Conservation (phyloP, 2,329 filamentous ascomycete genomes). For the Neocatenulostroma microsporum region DNA sequence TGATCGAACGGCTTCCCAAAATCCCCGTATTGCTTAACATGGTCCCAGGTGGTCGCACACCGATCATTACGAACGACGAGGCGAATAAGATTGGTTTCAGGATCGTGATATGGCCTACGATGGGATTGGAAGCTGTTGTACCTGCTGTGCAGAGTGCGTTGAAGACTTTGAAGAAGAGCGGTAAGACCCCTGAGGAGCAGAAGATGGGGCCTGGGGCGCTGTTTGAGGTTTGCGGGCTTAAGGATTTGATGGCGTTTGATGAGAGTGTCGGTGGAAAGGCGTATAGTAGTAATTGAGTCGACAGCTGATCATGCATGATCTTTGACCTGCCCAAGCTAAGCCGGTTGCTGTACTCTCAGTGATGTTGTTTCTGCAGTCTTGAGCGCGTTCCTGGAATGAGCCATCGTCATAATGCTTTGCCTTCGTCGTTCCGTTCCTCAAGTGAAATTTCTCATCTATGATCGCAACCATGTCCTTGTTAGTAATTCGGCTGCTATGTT, state of each 20-base stretch:
- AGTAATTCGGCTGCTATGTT: no score
- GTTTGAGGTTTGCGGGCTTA: constrained; percentile 47
- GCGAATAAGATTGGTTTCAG: constrained; percentile 51
- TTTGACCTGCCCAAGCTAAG: no score
- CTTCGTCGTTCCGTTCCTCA: no score
- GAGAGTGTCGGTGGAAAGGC: constrained; percentile 36
- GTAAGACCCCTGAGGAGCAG: constrained; percentile 29
- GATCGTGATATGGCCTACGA: constrained; percentile 52
- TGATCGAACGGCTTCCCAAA: constrained; percentile 42
- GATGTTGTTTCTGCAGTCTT: no score
- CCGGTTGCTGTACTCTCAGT: no score
- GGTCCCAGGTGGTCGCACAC: constrained; percentile 50
- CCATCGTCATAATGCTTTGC: no score
- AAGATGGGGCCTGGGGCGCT: constrained; percentile 40
- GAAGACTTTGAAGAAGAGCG: constrained; percentile 30
- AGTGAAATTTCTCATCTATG: no score
- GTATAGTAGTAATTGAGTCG: no score
- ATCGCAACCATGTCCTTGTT: no score
- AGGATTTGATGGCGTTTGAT: constrained; percentile 46
- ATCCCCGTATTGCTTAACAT: constrained; percentile 51
- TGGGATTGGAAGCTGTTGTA: constrained; percentile 41
- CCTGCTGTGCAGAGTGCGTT: constrained; percentile 23
- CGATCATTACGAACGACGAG: constrained; percentile 45
- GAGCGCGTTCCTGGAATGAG: no score
- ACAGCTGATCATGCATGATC: no score